phyloP scores from a whole-genome alignment of 495 filamentous ascomycete species.

The Lasiosphaeriaceae sp. region DNA sequence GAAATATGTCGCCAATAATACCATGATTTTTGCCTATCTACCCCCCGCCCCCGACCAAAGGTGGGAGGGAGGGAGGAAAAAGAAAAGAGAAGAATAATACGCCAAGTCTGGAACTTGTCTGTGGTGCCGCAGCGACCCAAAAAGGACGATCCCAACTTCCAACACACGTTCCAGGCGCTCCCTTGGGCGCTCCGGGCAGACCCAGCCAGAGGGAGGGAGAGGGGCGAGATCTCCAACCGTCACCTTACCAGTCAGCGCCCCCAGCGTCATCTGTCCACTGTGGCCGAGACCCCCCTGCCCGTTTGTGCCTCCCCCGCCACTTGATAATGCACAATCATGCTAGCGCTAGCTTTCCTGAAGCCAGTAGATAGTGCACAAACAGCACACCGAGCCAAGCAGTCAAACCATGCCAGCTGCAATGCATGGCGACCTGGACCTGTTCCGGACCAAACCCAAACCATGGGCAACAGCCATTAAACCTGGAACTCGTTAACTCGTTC shows the following conservation, averaged over 20 bases:
- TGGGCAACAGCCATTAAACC: neutral
- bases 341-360: neutral
- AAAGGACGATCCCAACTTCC: too few species aligned
- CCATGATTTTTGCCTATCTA: too few species aligned
- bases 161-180: too few species aligned
- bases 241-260: neutral
- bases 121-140: too few species aligned
- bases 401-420: neutral
- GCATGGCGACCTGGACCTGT: neutral
- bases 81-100: too few species aligned
- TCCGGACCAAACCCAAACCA: neutral
- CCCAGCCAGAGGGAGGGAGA: neutral
- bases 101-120: too few species aligned
- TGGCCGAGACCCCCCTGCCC: neutral
- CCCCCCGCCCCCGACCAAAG: too few species aligned
- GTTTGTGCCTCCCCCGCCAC: conserved; percentile 6
- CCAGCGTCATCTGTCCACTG: conserved; percentile 7
- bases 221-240: conserved; percentile 4
- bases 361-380: neutral
- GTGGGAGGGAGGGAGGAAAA: too few species aligned
- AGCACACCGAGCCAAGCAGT: neutral
- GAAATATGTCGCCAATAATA: too few species aligned
- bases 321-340: neutral
- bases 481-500: neutral
- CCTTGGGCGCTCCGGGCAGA: too few species aligned